Evolutionary conservation across 345 rosid species (phyloP).

Genomic region (Eucalyptus curtisii): DNA sequence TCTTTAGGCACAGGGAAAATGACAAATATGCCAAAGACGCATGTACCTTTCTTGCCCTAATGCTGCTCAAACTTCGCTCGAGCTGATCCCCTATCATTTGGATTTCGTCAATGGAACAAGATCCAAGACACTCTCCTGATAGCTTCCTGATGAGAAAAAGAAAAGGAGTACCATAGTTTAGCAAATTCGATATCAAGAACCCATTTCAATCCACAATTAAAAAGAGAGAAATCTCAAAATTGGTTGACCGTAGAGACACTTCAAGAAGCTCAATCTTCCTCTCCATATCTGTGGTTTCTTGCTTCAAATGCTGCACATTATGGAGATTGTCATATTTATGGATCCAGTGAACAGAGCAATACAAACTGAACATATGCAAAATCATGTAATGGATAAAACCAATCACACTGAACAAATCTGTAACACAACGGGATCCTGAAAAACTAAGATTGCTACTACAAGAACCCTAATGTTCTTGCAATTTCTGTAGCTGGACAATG

Average conservation of each 20-base stretch:
- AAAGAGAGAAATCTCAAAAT: background rate
- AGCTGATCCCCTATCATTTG: conserved; percentile 23
- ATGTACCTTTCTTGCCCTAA: conserved; percentile 54
- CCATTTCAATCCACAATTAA: background rate
- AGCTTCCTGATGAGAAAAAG: conserved; percentile 26
- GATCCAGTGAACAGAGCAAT: background rate
- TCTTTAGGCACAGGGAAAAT: background rate
- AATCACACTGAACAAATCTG: background rate
- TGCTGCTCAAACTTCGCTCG: conserved; percentile 28
- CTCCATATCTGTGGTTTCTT: conserved; percentile 21
- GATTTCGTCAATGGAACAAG: conserved; percentile 33
- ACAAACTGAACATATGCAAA: background rate
- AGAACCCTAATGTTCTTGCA: background rate
- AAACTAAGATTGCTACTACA: background rate
- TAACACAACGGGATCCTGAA: background rate
- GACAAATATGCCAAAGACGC: background rate
- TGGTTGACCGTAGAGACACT: conserved; percentile 26
- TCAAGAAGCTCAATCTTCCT: conserved; percentile 44
- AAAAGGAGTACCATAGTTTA: background rate
- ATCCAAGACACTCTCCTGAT: conserved; percentile 32
- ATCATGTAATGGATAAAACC: background rate
- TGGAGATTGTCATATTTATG: background rate
- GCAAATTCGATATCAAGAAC: background rate
- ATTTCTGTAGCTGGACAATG: background rate
- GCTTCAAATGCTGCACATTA: conserved; percentile 26